Evolutionary conservation across 2,329 filamentous ascomycete species (phyloP).

Genomic region (Dactylellina leptospora): DNA sequence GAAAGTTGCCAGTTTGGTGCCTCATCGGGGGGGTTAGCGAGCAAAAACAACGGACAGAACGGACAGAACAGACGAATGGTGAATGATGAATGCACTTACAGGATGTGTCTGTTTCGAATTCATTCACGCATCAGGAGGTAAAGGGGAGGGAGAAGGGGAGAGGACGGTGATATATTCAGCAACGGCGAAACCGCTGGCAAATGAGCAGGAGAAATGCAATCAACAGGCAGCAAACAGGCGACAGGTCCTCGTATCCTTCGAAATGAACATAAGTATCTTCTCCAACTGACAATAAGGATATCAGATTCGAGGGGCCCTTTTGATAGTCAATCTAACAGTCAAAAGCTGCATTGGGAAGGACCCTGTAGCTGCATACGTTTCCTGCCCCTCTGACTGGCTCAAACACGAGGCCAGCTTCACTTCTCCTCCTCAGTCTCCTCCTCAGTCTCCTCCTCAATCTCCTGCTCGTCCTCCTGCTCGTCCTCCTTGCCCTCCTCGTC

Average conservation of each 20-base stretch:
- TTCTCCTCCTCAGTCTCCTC: neutral
- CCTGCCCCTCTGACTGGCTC: constrained; percentile 27
- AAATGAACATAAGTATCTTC: too few relatives aligned
- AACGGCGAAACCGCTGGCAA: too few relatives aligned
- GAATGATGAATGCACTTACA: neutral
- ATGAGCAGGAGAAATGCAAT: too few relatives aligned
- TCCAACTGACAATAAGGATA: constrained; percentile 7
- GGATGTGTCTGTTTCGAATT: too few relatives aligned
- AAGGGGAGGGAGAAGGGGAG: neutral
- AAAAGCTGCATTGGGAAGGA: constrained; percentile 43
- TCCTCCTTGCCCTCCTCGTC: constrained; percentile 6
- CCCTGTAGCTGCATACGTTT: constrained; percentile 40
- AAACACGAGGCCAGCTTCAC: constrained; percentile 22
- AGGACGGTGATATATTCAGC: neutral
- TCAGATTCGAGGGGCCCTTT: too few relatives aligned
- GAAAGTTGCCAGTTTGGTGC: neutral
- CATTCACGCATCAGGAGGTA: too few relatives aligned
- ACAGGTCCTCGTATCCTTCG: constrained; percentile 43
- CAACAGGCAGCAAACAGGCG: too few relatives aligned
- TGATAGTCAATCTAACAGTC: too few relatives aligned
- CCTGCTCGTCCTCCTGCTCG: neutral
- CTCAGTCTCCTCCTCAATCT: neutral
- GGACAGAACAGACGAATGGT: neutral
- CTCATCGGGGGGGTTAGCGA: constrained; percentile 16
- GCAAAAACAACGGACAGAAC: constrained; percentile 16